Conservation (phyloP, 176 grass and related monocot genomes). For the Oryza punctata region DNA sequence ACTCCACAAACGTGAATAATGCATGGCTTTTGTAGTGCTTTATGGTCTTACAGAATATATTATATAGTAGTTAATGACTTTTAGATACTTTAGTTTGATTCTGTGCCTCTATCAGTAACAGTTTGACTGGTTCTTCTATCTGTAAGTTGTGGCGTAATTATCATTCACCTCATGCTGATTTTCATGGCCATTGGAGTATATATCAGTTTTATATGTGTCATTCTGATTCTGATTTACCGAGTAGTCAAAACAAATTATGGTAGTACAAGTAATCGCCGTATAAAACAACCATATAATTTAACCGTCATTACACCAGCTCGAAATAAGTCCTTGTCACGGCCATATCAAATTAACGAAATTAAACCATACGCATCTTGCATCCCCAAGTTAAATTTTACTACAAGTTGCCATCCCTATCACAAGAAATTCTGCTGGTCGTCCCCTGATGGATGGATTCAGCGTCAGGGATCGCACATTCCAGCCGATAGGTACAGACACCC, state of each 20-base stretch:
- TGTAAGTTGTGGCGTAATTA: too few species aligned
- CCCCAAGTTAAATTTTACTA: not conserved
- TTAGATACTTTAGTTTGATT: not conserved
- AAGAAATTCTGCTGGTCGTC: not conserved
- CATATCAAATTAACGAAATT: not conserved
- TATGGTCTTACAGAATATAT: too few species aligned
- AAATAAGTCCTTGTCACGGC: not conserved
- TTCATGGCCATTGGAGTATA: not conserved
- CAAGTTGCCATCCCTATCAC: not conserved
- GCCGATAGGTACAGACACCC: not conserved
- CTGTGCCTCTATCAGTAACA: not conserved
- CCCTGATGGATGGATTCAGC: not conserved
- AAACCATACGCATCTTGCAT: not conserved
- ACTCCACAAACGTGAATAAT: not conserved
- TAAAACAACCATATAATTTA: not conserved
- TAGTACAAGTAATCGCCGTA: not conserved
- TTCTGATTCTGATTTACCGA: not conserved
- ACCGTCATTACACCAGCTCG: not conserved
- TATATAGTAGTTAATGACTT: not conserved
- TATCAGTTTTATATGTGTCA: not conserved
- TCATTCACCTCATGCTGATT: not conserved
- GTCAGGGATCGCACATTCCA: not conserved
- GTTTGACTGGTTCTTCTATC: not conserved
- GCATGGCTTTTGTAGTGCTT: not conserved
- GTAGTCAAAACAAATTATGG: not conserved